Base-by-base conservation (phyloP, 73 alveolate species). In the Effrenium voratum region DNA sequence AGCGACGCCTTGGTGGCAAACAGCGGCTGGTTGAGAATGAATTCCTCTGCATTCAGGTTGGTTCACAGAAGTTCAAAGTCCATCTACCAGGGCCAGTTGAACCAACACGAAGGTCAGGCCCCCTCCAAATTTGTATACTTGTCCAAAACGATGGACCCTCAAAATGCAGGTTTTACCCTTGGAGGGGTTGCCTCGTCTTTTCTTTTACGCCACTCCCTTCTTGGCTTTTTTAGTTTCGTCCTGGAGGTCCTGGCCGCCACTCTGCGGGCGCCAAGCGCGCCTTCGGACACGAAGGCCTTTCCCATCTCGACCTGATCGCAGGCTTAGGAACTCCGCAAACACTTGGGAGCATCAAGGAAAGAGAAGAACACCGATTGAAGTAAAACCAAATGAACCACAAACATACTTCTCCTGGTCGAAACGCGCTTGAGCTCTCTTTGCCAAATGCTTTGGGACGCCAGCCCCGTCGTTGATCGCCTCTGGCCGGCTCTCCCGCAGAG, bases 401-500 rank as follows among this genome's bases (percentile, higher is more conserved):
- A n/a, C n/a, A n/a, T n/a, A n/a, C n/a, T n/a, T n/a, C n/a, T n/a
- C n/a, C n/a, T n/a, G n/a, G n/a, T 6, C 76, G 38, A 3, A 24
- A 2, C 46, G 22, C 36, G 46, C 4, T 3, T n/a, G 43, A n/a
- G 38, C 38, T 10, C 49, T 0, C 8, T 22, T 13, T 63, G 8
- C 30, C 76, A 63, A 22, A 24, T 40, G 82, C 50, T 47, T 81
- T 85, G 34, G 28, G 95, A 12, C 26, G 30, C 38, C 34, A 32
- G 47, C 97, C 76, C 97, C 97, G 36, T 90, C 97, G 34, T 90
- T 90, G 97, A 90, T 90, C n/a, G 97, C 97, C 47, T 90, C 97
- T 13, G 97, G 97, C 68, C 87, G 44, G 87, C 97, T 90, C 8
- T 90, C 97, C 22, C 97, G 52, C 49, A 87, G 59, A 15, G 97